These are phyloP conservation scores for Mercurialis annua DNA, from an alignment of 345 rosid genomes.

Conservation along the genomic window DNA sequence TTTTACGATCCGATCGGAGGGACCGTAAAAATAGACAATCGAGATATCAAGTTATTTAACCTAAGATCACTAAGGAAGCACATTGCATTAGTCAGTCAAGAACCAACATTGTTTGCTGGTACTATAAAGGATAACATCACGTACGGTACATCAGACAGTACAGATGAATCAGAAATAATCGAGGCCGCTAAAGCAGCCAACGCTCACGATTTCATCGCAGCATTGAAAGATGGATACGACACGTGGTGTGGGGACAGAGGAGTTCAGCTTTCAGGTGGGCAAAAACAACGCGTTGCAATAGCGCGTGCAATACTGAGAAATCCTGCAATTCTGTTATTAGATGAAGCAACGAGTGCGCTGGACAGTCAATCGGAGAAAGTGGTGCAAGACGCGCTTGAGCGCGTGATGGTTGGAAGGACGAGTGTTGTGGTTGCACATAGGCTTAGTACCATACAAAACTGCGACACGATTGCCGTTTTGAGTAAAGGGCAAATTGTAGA, in stretches of 20 bases:
- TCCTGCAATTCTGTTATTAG: constrained; percentile 25
- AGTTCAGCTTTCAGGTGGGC: constrained; percentile 37
- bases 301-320: constrained; percentile 36
- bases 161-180: constrained; percentile 17
- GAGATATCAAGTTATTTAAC: constrained; percentile 22
- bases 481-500: constrained; percentile 32
- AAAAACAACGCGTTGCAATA: constrained; percentile 35
- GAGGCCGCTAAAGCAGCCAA: constrained; percentile 28
- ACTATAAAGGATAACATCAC: constrained; percentile 25
- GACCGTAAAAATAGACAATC: constrained; percentile 21
- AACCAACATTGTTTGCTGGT: constrained; percentile 23
- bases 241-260: constrained; percentile 34
- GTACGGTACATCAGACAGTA: constrained; percentile 11
- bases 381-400: constrained; percentile 37
- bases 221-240: constrained; percentile 28
- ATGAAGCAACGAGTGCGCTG: constrained; percentile 41
- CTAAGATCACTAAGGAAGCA: constrained; percentile 23
- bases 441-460: constrained; percentile 28
- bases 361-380: constrained; percentile 29
- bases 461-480: constrained; percentile 30
- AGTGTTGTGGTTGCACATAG: constrained; percentile 36
- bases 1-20: constrained; percentile 29
- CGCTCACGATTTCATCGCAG: constrained; percentile 32
- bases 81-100: constrained; percentile 32
- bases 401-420: constrained; percentile 36